phyloP scores from a whole-genome alignment of 2,329 filamentous ascomycete genomes.

The Fusarium sp. region DNA sequence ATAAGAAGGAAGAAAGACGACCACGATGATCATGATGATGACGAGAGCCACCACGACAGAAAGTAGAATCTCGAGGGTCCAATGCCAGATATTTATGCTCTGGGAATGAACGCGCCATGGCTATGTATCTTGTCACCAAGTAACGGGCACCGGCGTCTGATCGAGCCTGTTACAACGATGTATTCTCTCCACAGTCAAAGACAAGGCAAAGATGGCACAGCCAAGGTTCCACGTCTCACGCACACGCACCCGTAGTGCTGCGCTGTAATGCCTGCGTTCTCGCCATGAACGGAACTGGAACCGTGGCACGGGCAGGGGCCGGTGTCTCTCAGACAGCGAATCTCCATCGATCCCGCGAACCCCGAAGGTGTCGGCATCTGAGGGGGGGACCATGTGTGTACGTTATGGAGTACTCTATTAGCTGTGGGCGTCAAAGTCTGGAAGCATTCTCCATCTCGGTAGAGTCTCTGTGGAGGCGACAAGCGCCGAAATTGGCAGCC shows the following conservation, averaged over 20 bases:
- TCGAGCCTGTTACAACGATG: conserved; percentile 28
- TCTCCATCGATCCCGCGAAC: conserved; percentile 47
- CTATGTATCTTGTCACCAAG: conserved; percentile 26
- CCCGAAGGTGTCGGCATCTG: conserved; percentile 45
- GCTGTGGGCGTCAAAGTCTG: conserved; percentile 21
- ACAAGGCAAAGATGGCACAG: conserved; percentile 20
- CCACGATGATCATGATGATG: too few species aligned
- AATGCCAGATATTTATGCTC: conserved; percentile 47
- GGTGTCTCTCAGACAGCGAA: conserved; percentile 37
- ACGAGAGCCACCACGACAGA: too few species aligned
- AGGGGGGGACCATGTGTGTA: conserved; percentile 4
- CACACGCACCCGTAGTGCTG: conserved; percentile 13
- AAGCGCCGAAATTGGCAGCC: conserved; percentile 17
- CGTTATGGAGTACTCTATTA: conserved; percentile 18
- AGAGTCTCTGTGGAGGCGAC: not conserved
- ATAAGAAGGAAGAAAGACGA: too few species aligned
- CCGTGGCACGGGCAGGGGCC: conserved; percentile 32
- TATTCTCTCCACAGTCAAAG: conserved; percentile 8
- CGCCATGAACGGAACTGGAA: conserved; percentile 35
- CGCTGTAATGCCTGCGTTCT: conserved; percentile 16
- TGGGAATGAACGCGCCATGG: conserved; percentile 25
- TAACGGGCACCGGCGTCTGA: conserved; percentile 26
- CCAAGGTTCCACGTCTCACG: conserved; percentile 42
- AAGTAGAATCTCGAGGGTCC: conserved; percentile 28
- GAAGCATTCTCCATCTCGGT: conserved; percentile 20